Percentiles rank a stretch among this genome's conserved stretches.
These are phyloP conservation scores for Saccharomycopsis guyanensis DNA, from an alignment of 805 yeast genomes.

Conservation along the genomic window DNA sequence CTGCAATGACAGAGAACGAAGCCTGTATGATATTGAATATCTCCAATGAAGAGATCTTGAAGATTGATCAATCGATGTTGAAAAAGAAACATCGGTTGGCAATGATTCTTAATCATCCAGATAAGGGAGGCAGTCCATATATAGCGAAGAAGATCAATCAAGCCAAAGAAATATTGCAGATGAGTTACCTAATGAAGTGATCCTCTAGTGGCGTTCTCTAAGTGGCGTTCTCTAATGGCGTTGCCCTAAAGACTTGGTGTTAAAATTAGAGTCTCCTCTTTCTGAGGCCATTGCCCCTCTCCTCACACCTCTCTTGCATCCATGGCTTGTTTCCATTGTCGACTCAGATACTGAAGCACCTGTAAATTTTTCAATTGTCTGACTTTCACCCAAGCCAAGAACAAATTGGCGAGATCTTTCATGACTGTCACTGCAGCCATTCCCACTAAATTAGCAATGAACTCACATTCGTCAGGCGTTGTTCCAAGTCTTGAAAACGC, in stretches of 20 bases:
- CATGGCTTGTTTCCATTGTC: constrained; percentile 11
- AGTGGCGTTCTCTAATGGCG: not conserved
- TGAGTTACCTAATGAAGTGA: constrained; percentile 38
- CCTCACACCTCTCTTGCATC: not conserved
- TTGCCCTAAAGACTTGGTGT: not conserved
- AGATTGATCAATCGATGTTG: constrained; percentile 40
- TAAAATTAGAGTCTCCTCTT: not conserved
- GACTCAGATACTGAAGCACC: constrained; percentile 3
- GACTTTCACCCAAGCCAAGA: constrained; percentile 28
- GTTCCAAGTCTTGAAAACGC: constrained; percentile 23
- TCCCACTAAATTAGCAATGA: constrained; percentile 30
- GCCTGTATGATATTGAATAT: constrained; percentile 61
- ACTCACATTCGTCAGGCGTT: constrained; percentile 34
- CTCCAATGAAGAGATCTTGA: constrained; percentile 45
- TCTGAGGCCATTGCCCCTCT: not conserved
- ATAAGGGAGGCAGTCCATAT: constrained; percentile 78
- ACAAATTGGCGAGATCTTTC: constrained; percentile 30
- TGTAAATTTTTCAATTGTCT: constrained; percentile 25
- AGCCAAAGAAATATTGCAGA: constrained; percentile 75
- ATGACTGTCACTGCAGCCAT: constrained; percentile 26
- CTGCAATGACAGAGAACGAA: constrained; percentile 60
- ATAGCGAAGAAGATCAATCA: constrained; percentile 80
- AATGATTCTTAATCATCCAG: constrained; percentile 84
- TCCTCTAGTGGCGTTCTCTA: constrained; percentile 2
- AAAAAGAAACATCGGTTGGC: constrained; percentile 65